phyloP scores from a whole-genome alignment of 257 asterid species.

The Coffea canephora region DNA sequence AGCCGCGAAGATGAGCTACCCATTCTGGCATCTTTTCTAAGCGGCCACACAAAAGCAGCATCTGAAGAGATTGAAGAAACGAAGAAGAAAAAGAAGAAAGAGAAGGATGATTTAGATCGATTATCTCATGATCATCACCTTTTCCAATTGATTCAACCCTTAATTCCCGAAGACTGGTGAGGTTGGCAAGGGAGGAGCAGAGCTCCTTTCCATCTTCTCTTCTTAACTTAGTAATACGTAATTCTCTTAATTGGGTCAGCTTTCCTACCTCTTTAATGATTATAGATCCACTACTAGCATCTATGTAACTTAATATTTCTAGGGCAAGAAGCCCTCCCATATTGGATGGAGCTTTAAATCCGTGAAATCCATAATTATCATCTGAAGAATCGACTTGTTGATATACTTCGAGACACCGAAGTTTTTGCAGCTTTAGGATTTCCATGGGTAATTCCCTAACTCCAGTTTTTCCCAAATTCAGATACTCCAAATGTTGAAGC shows the following conservation, averaged over 20 bases:
- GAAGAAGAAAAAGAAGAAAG: not conserved
- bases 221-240: slow-evolving; percentile 19
- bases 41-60: slow-evolving; percentile 1
- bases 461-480: slow-evolving; percentile 5
- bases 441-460: slow-evolving; percentile 20
- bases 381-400: not conserved
- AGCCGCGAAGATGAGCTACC: slow-evolving; percentile 21
- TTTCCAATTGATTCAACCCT: not conserved
- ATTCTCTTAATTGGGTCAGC: slow-evolving; percentile 13
- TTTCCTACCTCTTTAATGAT: slow-evolving; percentile 23
- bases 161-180: slow-evolving; percentile 18
- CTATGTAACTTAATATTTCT: not conserved
- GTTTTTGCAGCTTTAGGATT: slow-evolving; percentile 12
- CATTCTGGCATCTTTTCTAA: slow-evolving; percentile 29
- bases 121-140: not conserved
- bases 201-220: slow-evolving; percentile 21
- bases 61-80: not conserved
- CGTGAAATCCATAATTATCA: not conserved
- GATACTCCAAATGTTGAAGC: slow-evolving; percentile 20
- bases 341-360: slow-evolving; percentile 10
- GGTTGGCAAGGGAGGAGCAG: slow-evolving; percentile 24
- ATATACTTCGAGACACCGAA: slow-evolving; percentile 5
- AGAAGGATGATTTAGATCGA: slow-evolving; percentile 19
- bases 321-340: slow-evolving; percentile 21
- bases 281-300: not conserved